Evolutionary conservation across 2,329 filamentous ascomycete species (phyloP).

Genomic region (Fusarium hainanense): DNA sequence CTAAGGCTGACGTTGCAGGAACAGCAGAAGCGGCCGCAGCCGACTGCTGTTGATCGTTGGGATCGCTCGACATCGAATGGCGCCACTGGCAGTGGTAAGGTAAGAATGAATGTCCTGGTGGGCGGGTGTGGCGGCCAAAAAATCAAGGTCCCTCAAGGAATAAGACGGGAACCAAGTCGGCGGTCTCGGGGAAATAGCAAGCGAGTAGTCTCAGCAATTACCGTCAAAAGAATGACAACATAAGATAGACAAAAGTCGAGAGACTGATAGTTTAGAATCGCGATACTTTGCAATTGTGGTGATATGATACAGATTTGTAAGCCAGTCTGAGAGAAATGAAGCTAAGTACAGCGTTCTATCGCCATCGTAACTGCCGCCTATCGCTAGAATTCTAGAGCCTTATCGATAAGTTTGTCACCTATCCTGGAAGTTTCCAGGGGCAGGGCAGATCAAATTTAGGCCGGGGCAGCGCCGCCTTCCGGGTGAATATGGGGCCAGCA

Average conservation of each 20-base stretch:
- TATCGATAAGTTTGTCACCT: conserved; percentile 21
- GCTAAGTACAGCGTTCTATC: conserved; percentile 1
- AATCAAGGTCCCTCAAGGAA: conserved; percentile 7
- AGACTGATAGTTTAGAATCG: not conserved
- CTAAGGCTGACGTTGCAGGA: conserved; percentile 26
- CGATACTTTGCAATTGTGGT: conserved; percentile 18
- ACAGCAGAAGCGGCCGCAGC: conserved; percentile 35
- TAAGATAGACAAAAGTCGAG: conserved; percentile 5
- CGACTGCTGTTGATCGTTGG: conserved; percentile 40
- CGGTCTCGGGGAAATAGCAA: conserved; percentile 12
- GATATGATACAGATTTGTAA: conserved; percentile 44
- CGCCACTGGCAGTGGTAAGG: conserved; percentile 26
- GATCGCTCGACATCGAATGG: conserved; percentile 45
- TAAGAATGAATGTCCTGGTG: not conserved
- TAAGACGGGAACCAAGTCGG: conserved; percentile 15
- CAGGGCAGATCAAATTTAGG: conserved; percentile 7
- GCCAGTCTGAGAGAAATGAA: conserved; percentile 16
- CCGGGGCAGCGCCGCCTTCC: conserved; percentile 17
- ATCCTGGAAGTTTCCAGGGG: conserved; percentile 12
- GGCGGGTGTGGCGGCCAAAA: conserved; percentile 15
- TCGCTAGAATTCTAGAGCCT: not conserved
- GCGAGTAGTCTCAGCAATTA: not conserved
- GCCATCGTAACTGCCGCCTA: not conserved
- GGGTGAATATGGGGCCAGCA: conserved; percentile 26
- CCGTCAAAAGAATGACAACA: not conserved